These are phyloP conservation scores for Postia placenta DNA, from an alignment of 768 basidiomycete species.

Conservation along the genomic window DNA sequence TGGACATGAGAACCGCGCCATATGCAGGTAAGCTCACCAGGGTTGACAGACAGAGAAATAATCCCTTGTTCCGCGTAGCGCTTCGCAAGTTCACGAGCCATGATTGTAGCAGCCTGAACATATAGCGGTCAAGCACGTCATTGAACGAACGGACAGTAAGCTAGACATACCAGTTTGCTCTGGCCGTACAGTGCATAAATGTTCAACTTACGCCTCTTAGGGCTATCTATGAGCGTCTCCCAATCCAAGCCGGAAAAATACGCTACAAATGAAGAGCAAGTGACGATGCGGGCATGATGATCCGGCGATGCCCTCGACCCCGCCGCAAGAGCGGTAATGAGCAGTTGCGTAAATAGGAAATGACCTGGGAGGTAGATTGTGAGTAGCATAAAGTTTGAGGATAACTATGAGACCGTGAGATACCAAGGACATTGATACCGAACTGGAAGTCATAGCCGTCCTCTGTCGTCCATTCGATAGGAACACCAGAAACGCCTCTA, in stretches of 20 bases:
- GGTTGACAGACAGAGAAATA: conserved; percentile 39
- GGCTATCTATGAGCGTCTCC: conserved; percentile 27
- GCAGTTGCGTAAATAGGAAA: conserved; percentile 48
- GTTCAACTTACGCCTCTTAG: conserved; percentile 11
- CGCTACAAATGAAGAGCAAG: conserved; percentile 33
- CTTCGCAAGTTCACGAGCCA: conserved; percentile 41
- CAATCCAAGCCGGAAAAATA: conserved; percentile 30
- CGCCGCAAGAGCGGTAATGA: conserved; percentile 39
- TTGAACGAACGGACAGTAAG: background rate
- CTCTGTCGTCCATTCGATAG: no score
- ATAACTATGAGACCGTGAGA: conserved; percentile 5
- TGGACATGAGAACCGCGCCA: no score
- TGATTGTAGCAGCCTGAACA: conserved; percentile 40
- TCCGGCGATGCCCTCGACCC: conserved; percentile 33
- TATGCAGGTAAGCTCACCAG: conserved; percentile 30
- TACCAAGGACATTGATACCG: conserved; percentile 32
- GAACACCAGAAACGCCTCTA: no score
- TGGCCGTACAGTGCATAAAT: conserved; percentile 16
- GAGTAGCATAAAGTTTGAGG: background rate
- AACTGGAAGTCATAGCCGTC: conserved; percentile 38
- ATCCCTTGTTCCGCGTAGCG: conserved; percentile 39
- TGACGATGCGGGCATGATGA: conserved; percentile 45
- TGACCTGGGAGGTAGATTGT: conserved; percentile 34
- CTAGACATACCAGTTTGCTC: conserved; percentile 39
- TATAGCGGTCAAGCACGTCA: background rate